Percentiles rank a stretch among this genome's conserved stretches.
phyloP scores from a whole-genome alignment of 495 filamentous ascomycete species.

The Astrothelium macrocarpum region DNA sequence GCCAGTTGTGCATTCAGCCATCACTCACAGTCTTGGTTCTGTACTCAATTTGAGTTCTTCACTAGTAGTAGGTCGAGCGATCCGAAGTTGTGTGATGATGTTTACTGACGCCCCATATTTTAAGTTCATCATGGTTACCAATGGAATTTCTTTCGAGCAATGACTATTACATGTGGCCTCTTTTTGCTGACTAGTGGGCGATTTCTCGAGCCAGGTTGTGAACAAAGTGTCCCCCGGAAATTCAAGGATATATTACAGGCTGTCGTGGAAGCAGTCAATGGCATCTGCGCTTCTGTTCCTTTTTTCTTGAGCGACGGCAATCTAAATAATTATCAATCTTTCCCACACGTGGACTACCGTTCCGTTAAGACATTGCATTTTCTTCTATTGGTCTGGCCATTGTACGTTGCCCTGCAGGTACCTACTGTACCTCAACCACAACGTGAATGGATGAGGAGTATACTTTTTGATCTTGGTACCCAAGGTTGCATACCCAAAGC shows the following conservation, averaged over 20 bases:
- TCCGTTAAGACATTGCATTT: neutral
- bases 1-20: too few relatives aligned
- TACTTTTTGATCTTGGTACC: neutral
- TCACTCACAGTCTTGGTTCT: neutral
- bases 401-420: neutral
- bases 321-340: neutral
- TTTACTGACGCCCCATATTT: neutral
- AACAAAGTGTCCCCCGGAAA: neutral
- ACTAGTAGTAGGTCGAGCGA: neutral
- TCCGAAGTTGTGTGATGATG: too few relatives aligned
- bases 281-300: slow-evolving; percentile 1
- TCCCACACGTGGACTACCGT: neutral
- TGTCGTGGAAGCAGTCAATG: neutral
- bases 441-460: neutral
- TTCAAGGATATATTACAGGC: neutral
- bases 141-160: neutral
- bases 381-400: neutral
- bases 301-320: neutral
- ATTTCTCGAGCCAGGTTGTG: neutral
- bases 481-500: neutral
- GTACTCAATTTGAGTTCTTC: neutral
- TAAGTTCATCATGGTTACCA: neutral
- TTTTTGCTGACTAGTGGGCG: neutral
- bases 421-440: neutral
- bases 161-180: neutral